Conservation (phyloP, 2,329 filamentous ascomycete genomes). For the Nemania sp. region DNA sequence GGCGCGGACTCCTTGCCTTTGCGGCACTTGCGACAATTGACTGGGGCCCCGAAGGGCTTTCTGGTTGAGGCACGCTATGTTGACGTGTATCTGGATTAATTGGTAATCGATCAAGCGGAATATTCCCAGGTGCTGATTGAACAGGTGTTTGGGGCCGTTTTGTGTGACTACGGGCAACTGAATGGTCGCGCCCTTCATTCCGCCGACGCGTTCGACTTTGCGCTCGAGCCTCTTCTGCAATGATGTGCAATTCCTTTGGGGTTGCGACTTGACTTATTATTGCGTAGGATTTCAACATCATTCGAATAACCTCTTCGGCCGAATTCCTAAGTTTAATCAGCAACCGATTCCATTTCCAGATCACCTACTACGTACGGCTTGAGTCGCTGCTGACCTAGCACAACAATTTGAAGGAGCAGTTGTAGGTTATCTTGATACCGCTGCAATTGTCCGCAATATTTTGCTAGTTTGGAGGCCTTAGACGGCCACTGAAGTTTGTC, state of each 20-base stretch:
- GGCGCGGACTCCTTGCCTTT: too few species aligned
- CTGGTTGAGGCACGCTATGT: too few species aligned
- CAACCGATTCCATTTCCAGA: neutral
- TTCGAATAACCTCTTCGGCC: neutral
- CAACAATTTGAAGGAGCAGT: constrained; percentile 14
- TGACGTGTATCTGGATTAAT: too few species aligned
- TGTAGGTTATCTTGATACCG: constrained; percentile 5
- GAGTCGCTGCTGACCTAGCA: constrained; percentile 3
- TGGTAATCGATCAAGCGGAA: too few species aligned
- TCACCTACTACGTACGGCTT: neutral
- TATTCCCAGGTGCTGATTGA: too few species aligned
- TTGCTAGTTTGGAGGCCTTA: constrained; percentile 13
- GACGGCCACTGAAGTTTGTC: constrained; percentile 10
- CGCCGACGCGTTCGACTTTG: too few species aligned
- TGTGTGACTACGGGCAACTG: too few species aligned
- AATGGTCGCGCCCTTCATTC: too few species aligned
- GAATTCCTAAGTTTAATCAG: constrained; percentile 4
- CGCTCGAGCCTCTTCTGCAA: constrained; percentile 1
- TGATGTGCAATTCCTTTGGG: constrained; percentile 2
- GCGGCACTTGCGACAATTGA: too few species aligned
- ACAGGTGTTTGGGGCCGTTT: too few species aligned
- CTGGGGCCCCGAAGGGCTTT: too few species aligned
- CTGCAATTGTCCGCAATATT: constrained; percentile 9
- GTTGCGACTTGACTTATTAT: constrained; percentile 12
- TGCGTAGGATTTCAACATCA: constrained; percentile 7